Evolutionary conservation across 305 asterid species (phyloP), one percentile per base, ranked within the genome.

Genomic region (Nicotiana rustica): DNA sequence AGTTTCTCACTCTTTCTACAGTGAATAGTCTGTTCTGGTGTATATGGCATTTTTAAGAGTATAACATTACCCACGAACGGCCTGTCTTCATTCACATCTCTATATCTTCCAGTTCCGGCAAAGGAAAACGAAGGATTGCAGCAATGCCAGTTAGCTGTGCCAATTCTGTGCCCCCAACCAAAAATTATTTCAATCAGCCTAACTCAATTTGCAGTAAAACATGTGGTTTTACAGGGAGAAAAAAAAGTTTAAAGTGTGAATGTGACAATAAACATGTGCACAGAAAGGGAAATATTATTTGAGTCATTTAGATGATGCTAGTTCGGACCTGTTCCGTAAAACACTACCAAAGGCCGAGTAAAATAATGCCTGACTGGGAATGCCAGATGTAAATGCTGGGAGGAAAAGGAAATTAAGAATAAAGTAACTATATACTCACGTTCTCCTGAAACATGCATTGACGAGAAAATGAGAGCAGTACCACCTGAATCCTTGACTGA

Each of bases 401-500:
- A 38, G 38, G 0, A 64, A 60, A 80, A 29, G 6, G 10, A 79
- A 82, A 67, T 36, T 38, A 14, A 71, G 17, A n/a, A 19, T 41
- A 3, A 67, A 59, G 10, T 49, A 41, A 12, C 5, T 41, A 64
- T 60, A 82, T 57, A 86, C 99, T 94, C 87, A 96, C 98, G 98
- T 88, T 96, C 99, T 82, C 98, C 98, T 3, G 99, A 96, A 83
- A 91, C 95, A 75, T 96, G 99, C 99, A 96, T 93, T 68, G 98
- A 91, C 2, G 99, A 96, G 89, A 94, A 96, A 87, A 96, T 89
- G 88, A 88, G 93, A 73, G 90, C 95, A 61, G 87, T 88, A 68
- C 99, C 99, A 0, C 97, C 98, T 6, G 97, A 91, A 73, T 87
- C 89, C 91, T 93, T 96, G 81, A 96, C 95, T 1, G 98, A 90